Base-by-base conservation (phyloP, 2,329 filamentous ascomycete species). In the Exophiala phaeomuriformis region DNA sequence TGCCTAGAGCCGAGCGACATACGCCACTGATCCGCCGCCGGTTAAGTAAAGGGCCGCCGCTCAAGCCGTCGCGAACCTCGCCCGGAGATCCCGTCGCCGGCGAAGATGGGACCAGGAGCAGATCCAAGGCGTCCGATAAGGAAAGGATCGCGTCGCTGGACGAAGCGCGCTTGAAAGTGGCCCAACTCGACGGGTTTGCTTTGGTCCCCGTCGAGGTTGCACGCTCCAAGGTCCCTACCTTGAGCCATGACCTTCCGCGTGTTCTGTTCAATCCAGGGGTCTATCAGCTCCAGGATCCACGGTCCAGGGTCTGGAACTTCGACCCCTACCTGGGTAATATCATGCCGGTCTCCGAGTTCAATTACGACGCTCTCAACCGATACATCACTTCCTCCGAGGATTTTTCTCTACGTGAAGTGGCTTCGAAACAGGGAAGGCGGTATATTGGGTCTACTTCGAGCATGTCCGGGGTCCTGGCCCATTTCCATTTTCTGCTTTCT, bases 361-460 rank as follows among this genome's bases (percentile, higher is more conserved):
- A 98, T 65, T 98, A 95, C 68, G 80, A 87, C 53, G 84, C 89
- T 2, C 71, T 98, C 50, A 88, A 87, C 67, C 78, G 84, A 58
- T 98, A 95, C 69, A 83, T 95, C 60, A 96, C 90, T 0, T 96
- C 93, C 0, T 97, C 91, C 6, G 84, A 87, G 66, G 93, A 98
- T 66, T 70, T 72, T 4, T 81, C 77, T 3, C 76, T 98, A 8
- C 78, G 84, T n/a, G 67, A 76, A 1, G 79, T 93, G 40, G 87
- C 88, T 1, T 75, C 76, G 47, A 70, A 82, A 50, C 71, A 86
- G 56, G 72, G 76, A 8, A 89, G 84, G 67, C 94, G 86, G 66
- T 98, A 94, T 66, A 85, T 90, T 7, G 93, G 93, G 6, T 98
- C 93, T 8, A 97, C 93, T 0, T 98, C 93, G 1, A 97, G 91